Conservation (phyloP, 2,329 filamentous ascomycete species). For the Penicillium paneum region DNA sequence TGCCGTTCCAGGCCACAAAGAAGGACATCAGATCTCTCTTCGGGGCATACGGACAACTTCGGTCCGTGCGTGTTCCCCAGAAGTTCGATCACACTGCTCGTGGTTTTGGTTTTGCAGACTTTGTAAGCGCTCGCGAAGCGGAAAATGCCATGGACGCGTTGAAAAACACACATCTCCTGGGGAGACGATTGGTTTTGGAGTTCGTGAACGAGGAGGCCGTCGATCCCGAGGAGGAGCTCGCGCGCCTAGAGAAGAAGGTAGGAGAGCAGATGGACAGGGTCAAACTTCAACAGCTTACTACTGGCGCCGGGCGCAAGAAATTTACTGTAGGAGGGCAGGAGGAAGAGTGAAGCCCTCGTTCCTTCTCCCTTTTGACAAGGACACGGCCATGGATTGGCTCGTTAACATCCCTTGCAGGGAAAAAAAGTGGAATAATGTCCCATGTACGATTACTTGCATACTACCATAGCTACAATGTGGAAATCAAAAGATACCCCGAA, state of each 20-base stretch:
- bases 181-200: constrained; percentile 82
- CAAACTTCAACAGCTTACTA: constrained; percentile 78
- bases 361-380: constrained; percentile 35
- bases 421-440: constrained; percentile 19
- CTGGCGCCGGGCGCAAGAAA: constrained; percentile 72
- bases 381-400: constrained; percentile 24
- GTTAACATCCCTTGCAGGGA: constrained; percentile 36
- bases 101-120: constrained; percentile 96
- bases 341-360: constrained; percentile 48
- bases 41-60: constrained; percentile 84
- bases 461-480: constrained; percentile 17
- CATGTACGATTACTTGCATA: constrained; percentile 30
- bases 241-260: constrained; percentile 95
- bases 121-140: constrained; percentile 85
- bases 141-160: constrained; percentile 86
- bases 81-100: constrained; percentile 86
- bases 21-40: constrained; percentile 86
- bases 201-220: constrained; percentile 85
- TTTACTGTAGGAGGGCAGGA: constrained; percentile 75
- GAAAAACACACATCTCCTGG: constrained; percentile 87
- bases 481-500: constrained; percentile 27
- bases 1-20: constrained; percentile 92
- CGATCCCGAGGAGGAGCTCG: constrained; percentile 92
- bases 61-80: constrained; percentile 88
- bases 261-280: constrained; percentile 87